A percentile compares a stretch with the other conserved stretches of the same genome.
Conservation (phyloP, 148 eudicot genomes). For the Rheum nobile region DNA sequence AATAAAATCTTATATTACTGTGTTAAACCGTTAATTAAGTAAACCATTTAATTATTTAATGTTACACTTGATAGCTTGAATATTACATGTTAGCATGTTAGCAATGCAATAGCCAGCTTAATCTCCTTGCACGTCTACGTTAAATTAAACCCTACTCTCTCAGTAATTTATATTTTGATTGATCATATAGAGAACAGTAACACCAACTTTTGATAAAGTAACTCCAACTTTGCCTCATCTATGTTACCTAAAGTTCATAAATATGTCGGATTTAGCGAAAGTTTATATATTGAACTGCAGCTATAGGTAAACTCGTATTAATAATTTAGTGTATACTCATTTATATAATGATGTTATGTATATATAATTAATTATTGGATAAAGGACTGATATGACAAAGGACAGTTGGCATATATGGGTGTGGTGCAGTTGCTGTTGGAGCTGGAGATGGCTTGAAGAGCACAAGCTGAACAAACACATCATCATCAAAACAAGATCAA, state of each 20-base stretch:
- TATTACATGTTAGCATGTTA: slow-evolving; percentile 4
- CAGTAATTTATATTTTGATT: too few relatives aligned
- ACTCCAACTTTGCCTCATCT: too few relatives aligned
- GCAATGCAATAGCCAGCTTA: neutral
- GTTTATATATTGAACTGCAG: neutral
- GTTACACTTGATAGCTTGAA: neutral
- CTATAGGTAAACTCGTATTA: too few relatives aligned
- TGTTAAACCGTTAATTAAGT: too few relatives aligned
- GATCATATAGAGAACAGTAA: too few relatives aligned
- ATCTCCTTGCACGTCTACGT: slow-evolving; percentile 2
- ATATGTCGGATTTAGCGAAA: neutral
- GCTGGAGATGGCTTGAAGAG: neutral
- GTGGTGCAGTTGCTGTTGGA: neutral
- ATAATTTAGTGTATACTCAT: too few relatives aligned
- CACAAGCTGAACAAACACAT: slow-evolving; percentile 2
- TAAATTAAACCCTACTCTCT: neutral
- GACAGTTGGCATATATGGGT: slow-evolving; percentile 3
- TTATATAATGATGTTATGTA: too few relatives aligned
- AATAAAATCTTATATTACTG: too few relatives aligned
- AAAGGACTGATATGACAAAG: neutral
- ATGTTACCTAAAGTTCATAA: too few relatives aligned
- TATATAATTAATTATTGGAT: neutral
- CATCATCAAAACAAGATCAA: slow-evolving; percentile 5
- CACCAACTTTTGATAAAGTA: too few relatives aligned
- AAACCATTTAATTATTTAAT: neutral